These are phyloP conservation scores for Wickerhamomyces sp. DNA, from an alignment of 1,139 yeast genomes.

Conservation along the genomic window DNA sequence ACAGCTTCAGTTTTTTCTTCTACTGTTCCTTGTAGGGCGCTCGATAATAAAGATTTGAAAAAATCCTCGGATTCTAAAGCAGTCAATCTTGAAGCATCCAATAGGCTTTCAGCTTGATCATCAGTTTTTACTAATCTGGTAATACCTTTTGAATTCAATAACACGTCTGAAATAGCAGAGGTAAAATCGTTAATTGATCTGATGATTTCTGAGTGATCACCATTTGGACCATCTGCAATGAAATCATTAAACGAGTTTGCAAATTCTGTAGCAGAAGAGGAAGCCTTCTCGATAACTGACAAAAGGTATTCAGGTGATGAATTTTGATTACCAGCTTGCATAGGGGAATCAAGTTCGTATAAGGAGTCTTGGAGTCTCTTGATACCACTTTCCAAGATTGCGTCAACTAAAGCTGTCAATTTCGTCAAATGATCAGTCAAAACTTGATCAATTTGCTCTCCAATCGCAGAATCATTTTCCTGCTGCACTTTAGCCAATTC, in stretches of 20 bases:
- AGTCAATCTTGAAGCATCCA: constrained; percentile 48
- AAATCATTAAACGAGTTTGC: constrained; percentile 74
- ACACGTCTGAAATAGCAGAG: constrained; percentile 58
- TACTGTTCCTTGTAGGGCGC: constrained; percentile 43
- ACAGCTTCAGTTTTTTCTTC: constrained; percentile 77
- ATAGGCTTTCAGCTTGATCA: constrained; percentile 47
- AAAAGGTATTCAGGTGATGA: constrained; percentile 70
- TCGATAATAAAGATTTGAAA: constrained; percentile 56
- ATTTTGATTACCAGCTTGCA: constrained; percentile 80
- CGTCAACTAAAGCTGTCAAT: constrained; percentile 61
- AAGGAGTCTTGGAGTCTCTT: constrained; percentile 71
- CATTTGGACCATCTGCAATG: constrained; percentile 72
- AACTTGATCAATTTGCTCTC: constrained; percentile 56
- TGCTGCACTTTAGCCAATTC: constrained; percentile 56
- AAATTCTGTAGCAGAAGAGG: constrained; percentile 74
- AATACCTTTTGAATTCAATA: constrained; percentile 69
- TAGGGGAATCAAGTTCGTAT: constrained; percentile 69
- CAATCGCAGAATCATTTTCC: constrained; percentile 50
- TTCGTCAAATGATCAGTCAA: constrained; percentile 46
- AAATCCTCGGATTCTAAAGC: constrained; percentile 62
- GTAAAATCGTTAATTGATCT: constrained; percentile 66
- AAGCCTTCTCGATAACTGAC: constrained; percentile 67
- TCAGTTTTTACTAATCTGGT: constrained; percentile 49
- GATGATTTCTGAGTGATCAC: constrained; percentile 66
- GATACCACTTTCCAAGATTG: constrained; percentile 65